A percentile compares a stretch with the other conserved stretches of the same genome.
phyloP scores from a whole-genome alignment of 495 filamentous ascomycete genomes.

The Penicillium crystallinum region DNA sequence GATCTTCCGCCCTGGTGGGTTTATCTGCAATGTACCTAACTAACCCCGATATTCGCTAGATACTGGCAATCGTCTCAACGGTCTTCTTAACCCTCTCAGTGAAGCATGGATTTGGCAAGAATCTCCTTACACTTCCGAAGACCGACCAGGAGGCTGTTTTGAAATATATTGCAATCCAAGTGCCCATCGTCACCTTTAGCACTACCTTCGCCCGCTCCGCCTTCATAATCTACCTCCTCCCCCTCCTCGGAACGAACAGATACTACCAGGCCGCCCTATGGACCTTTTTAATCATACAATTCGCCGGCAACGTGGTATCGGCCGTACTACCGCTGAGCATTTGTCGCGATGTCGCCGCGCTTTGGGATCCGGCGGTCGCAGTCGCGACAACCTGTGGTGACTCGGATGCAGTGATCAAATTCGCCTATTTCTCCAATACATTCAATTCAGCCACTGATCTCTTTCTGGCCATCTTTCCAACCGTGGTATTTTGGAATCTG shows the following conservation, averaged over 20 bases:
- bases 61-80: slow-evolving; percentile 21
- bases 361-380: slow-evolving; percentile 22
- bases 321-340: slow-evolving; percentile 29
- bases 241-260: slow-evolving; percentile 27
- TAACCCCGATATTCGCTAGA: slow-evolving; percentile 10
- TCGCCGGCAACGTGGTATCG: slow-evolving; percentile 26
- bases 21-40: neutral
- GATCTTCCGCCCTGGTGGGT: neutral
- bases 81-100: slow-evolving; percentile 25
- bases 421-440: slow-evolving; percentile 34
- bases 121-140: slow-evolving; percentile 12
- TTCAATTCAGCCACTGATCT: slow-evolving; percentile 39
- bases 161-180: slow-evolving; percentile 29
- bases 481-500: slow-evolving; percentile 42
- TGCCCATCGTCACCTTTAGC: slow-evolving; percentile 31
- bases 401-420: slow-evolving; percentile 18
- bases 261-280: slow-evolving; percentile 25
- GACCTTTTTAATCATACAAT: slow-evolving; percentile 21
- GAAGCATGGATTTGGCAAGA: slow-evolving; percentile 27
- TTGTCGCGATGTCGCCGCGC: slow-evolving; percentile 20
- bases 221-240: slow-evolving; percentile 32
- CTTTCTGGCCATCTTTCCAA: slow-evolving; percentile 38
- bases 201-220: slow-evolving; percentile 30
- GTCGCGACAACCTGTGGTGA: slow-evolving; percentile 26
- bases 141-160: slow-evolving; percentile 17